Evolutionary conservation across 139 green algal genomes (phyloP), one percentile per base, ranked within the genome.

Genomic region (Coccomyxa sp.): DNA sequence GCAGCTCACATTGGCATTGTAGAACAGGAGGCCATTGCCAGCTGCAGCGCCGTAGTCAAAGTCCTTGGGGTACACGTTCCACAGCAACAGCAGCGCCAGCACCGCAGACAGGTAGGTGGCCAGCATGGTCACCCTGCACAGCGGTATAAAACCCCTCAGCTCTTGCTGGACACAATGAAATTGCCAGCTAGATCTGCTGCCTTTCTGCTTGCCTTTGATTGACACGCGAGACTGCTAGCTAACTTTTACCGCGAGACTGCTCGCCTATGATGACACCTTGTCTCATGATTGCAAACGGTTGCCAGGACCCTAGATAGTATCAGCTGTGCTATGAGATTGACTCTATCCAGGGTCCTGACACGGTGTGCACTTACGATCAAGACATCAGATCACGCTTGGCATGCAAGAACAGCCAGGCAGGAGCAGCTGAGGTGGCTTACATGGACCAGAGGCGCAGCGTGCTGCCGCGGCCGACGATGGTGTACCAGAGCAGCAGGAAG

Each of bases 1-100:
- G n/a, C n/a, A n/a, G n/a, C n/a, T n/a, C n/a, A n/a, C n/a, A 79
- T 90, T 81, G 0, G 87, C 80, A 68, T 90, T 33, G n/a, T 84
- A 83, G 74, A 90, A 91, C 31, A 72, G 79, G 14, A 88, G 69
- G n/a, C 38, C 74, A 12, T 74, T 55, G 40, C 54, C 35, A 2
- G 87, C 72, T 12, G 78, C 78, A 34, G 9, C 18, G 33, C 75
- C 75, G 70, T 78, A 82, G 55, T 82, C 73, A 22, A 70, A 78
- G 55, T 78, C 55, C 31, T 69, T 68, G 1, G 79, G 79, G 58
- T 83, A 83, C 12, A 83, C 79, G 8, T 33, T 39, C 79, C 79
- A 83, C 73, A 83, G 74, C 27, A 83, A 73, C 40, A 76, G 39
- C 64, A 83, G 71, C 2, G 79, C 79, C 2, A 31, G 40, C 24